Evolutionary conservation across 2,329 filamentous ascomycete genomes (phyloP).

Genomic region (Exophiala sp.): DNA sequence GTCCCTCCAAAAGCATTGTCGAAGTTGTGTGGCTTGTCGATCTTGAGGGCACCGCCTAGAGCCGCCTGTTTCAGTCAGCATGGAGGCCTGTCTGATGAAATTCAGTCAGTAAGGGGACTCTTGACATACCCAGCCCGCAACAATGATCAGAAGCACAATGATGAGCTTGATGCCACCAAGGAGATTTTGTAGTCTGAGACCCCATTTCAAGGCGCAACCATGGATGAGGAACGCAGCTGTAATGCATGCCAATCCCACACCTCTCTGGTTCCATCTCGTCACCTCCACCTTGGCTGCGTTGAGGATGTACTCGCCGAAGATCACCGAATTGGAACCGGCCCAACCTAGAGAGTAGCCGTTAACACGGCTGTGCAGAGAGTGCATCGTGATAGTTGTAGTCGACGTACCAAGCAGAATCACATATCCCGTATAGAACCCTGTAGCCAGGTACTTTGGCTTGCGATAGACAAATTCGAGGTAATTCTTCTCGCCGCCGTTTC

Average conservation of each 20-base stretch:
- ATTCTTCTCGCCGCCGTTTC: conserved; percentile 1
- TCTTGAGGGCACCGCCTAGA: conserved; percentile 36
- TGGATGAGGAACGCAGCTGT: conserved; percentile 46
- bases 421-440: neutral
- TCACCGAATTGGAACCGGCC: conserved; percentile 49
- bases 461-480: conserved; percentile 1
- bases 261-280: conserved; percentile 45
- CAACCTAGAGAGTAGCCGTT: conserved; percentile 52
- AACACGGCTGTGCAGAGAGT: conserved; percentile 32
- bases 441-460: conserved; percentile 1
- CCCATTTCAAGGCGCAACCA: conserved; percentile 43
- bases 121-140: conserved; percentile 37
- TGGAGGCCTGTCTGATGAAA: neutral
- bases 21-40: conserved; percentile 32
- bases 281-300: conserved; percentile 38
- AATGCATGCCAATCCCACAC: conserved; percentile 43
- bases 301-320: conserved; percentile 49
- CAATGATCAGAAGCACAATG: conserved; percentile 44
- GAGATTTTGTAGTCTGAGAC: conserved; percentile 44
- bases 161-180: conserved; percentile 48
- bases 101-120: too few species aligned
- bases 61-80: conserved; percentile 35
- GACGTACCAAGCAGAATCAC: conserved; percentile 34
- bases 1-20: conserved; percentile 38
- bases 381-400: conserved; percentile 34